These are phyloP conservation scores for Asclepias syriaca DNA, from an alignment of 257 asterid species.

Conservation along the genomic window DNA sequence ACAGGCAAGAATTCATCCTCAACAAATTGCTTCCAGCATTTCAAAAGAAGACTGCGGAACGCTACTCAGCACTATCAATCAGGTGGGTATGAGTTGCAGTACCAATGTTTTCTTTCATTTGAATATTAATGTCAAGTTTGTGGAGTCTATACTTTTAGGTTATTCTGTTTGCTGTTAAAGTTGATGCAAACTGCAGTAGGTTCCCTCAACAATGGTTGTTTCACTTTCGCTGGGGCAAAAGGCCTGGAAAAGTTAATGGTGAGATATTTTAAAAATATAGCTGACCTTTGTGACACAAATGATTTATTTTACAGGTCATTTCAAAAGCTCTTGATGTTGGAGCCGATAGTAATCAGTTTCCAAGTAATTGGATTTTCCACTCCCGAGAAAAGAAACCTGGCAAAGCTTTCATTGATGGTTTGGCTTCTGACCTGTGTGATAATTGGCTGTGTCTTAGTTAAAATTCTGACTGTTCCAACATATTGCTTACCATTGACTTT, in stretches of 20 bases:
- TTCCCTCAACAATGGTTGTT: slow-evolving; percentile 94
- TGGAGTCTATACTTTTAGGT: slow-evolving; percentile 67
- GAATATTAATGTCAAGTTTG: slow-evolving; percentile 32
- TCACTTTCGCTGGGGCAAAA: slow-evolving; percentile 97
- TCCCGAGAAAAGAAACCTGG: slow-evolving; percentile 93
- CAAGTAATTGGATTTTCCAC: slow-evolving; percentile 91
- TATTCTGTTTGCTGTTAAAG: slow-evolving; percentile 66
- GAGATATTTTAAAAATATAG: slow-evolving; percentile 32
- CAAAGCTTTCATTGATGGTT: slow-evolving; percentile 92
- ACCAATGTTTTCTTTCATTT: slow-evolving; percentile 11
- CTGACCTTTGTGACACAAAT: slow-evolving; percentile 35
- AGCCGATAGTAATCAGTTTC: slow-evolving; percentile 92
- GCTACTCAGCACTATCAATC: slow-evolving; percentile 77
- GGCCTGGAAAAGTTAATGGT: slow-evolving; percentile 88
- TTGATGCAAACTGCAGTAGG: slow-evolving; percentile 78
- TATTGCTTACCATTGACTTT: neutral
- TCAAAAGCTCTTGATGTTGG: slow-evolving; percentile 78
- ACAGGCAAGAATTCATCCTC: slow-evolving; percentile 92
- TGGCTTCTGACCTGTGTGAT: slow-evolving; percentile 58
- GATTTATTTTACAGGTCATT: slow-evolving; percentile 70
- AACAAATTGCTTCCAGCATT: slow-evolving; percentile 70
- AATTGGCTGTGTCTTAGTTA: slow-evolving; percentile 27
- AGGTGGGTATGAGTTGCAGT: slow-evolving; percentile 39
- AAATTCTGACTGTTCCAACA: slow-evolving; percentile 4
- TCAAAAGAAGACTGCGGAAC: slow-evolving; percentile 59